These are phyloP conservation scores for Monosporozyma solicola DNA, from an alignment of 805 yeast genomes.

Conservation along the genomic window DNA sequence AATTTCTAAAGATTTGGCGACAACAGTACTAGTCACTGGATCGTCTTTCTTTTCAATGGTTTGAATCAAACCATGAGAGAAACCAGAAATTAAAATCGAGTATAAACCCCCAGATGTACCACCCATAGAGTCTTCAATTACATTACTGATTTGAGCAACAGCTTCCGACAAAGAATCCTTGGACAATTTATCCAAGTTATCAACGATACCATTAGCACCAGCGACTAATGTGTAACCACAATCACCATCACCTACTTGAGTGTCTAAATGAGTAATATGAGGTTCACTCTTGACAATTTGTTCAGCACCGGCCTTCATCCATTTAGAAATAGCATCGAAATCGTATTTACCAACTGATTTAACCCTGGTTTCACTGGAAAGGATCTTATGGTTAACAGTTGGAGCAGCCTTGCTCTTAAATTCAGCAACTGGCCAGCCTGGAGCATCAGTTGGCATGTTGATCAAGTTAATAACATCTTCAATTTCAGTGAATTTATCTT, in stretches of 20 bases:
- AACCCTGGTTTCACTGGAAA: constrained; percentile 28
- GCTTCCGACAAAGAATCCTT: constrained; percentile 41
- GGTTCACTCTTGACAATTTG: constrained; percentile 61
- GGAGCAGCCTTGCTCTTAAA: constrained; percentile 26
- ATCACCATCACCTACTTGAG: constrained; percentile 93
- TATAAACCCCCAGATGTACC: constrained; percentile 95
- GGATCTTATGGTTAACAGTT: constrained; percentile 20
- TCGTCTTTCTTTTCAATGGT: constrained; percentile 15
- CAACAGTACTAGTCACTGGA: constrained; percentile 25
- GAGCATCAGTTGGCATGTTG: constrained; percentile 67
- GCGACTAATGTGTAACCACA: constrained; percentile 86
- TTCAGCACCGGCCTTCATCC: constrained; percentile 44
- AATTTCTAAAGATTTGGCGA: constrained; percentile 41
- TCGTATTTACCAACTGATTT: constrained; percentile 32
- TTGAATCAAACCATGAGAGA: constrained; percentile 44
- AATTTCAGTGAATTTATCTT: constrained; percentile 27
- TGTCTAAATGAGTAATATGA: constrained; percentile 73
- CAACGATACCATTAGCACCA: constrained; percentile 68
- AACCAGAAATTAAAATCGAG: constrained; percentile 73
- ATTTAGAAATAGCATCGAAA: constrained; percentile 24
- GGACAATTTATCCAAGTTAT: constrained; percentile 39
- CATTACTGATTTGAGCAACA: constrained; percentile 64
- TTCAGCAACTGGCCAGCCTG: constrained; percentile 56
- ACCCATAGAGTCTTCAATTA: constrained; percentile 89
- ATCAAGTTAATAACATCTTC: constrained; percentile 42